Evolutionary conservation across 1,284 basidiomycete genomes (phyloP).

Genomic region (Ustilago trichophora): DNA sequence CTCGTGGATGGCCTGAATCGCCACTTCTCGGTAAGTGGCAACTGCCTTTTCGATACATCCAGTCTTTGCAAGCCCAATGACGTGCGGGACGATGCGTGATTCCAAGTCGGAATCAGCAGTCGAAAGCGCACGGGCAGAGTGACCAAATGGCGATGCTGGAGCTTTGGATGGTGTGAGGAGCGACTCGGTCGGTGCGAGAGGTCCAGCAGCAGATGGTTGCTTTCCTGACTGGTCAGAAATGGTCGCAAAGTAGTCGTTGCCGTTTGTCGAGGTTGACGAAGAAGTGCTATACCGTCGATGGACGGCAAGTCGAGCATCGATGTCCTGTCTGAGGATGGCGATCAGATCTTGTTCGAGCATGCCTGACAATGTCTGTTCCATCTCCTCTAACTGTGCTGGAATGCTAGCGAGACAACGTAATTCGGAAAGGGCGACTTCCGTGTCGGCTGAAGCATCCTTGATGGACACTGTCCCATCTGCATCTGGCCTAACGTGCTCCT

Average conservation of each 20-base stretch:
- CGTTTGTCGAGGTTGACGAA: neutral
- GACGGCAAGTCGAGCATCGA: conserved; percentile 68
- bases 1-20: conserved; percentile 75
- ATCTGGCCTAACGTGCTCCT: neutral
- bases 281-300: conserved; percentile 3
- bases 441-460: neutral
- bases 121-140: conserved; percentile 16
- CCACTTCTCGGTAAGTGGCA: conserved; percentile 79
- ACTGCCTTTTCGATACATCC: conserved; percentile 77
- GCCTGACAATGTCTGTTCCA: conserved; percentile 41
- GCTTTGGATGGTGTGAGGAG: conserved; percentile 12
- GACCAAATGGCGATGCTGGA: conserved; percentile 22
- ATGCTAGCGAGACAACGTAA: conserved; percentile 34
- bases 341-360: conserved; percentile 73
- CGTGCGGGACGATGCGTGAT: conserved; percentile 75
- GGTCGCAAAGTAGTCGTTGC: conserved; percentile 7
- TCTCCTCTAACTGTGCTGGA: conserved; percentile 52
- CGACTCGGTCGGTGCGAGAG: conserved; percentile 6
- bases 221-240: neutral
- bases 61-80: conserved; percentile 80
- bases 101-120: conserved; percentile 66
- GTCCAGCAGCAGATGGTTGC: neutral
- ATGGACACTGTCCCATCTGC: neutral
- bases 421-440: conserved; percentile 9
- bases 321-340: conserved; percentile 75